phyloP scores from a whole-genome alignment of 352 stramenopile species.

The Phytophthora rubi region DNA sequence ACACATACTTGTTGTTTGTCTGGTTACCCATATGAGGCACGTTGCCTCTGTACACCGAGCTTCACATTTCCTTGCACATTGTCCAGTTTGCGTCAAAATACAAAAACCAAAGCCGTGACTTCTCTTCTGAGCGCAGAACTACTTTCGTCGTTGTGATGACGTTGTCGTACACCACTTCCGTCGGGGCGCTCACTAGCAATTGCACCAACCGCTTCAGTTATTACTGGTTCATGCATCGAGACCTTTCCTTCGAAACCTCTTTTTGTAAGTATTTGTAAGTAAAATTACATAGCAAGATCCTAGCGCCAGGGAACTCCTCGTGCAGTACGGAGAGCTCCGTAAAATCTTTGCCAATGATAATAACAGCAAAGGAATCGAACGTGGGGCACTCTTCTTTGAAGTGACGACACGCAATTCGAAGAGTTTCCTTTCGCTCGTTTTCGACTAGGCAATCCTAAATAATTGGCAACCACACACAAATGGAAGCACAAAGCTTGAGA shows the following conservation, averaged over 20 bases:
- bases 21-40: constrained; percentile 16
- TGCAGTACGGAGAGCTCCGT: constrained; percentile 13
- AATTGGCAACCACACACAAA: background rate
- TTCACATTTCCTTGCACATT: constrained; percentile 8
- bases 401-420: constrained; percentile 3
- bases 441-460: constrained; percentile 11
- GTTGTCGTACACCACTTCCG: background rate
- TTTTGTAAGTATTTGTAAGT: constrained; percentile 23
- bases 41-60: constrained; percentile 7
- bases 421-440: constrained; percentile 15
- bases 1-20: constrained; percentile 7
- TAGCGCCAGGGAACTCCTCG: background rate
- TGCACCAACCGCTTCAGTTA: constrained; percentile 10
- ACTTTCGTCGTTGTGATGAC: constrained; percentile 13
- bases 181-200: constrained; percentile 7
- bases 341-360: constrained; percentile 26
- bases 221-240: background rate
- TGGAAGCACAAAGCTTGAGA: background rate
- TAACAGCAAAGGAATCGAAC: constrained; percentile 7
- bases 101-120: background rate
- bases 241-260: background rate
- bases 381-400: constrained; percentile 5
- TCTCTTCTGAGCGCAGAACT: background rate
- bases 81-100: constrained; percentile 20
- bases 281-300: constrained; percentile 18